These are phyloP conservation scores for Aspergillus sp. DNA, from an alignment of 2,329 filamentous ascomycete species.

Conservation along the genomic window DNA sequence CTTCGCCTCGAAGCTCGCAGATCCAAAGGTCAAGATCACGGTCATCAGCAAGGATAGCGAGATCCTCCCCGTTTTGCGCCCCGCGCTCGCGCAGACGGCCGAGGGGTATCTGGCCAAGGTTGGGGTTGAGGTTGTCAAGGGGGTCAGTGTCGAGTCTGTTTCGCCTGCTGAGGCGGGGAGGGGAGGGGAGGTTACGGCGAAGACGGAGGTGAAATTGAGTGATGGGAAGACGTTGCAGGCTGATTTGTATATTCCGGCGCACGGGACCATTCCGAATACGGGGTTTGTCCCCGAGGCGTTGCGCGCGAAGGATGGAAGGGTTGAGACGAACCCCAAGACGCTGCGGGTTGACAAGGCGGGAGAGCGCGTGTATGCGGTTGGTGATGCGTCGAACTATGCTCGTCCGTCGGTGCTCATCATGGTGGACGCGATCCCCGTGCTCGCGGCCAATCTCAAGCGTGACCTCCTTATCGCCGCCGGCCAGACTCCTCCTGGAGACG, in stretches of 20 bases:
- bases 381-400: constrained; percentile 49
- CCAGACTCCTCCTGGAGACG: constrained; percentile 22
- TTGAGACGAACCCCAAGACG: constrained; percentile 44
- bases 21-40: constrained; percentile 50
- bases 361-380: constrained; percentile 52
- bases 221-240: constrained; percentile 46
- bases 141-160: constrained; percentile 43
- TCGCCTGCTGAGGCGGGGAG: constrained; percentile 35
- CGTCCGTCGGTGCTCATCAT: constrained; percentile 51
- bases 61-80: constrained; percentile 49
- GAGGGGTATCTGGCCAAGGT: constrained; percentile 50
- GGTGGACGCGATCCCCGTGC: constrained; percentile 46
- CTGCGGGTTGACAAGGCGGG: constrained; percentile 45
- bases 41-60: constrained; percentile 46
- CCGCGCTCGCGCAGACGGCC: constrained; percentile 45
- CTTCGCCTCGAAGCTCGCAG: constrained; percentile 32
- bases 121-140: constrained; percentile 54
- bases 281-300: constrained; percentile 41
- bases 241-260: constrained; percentile 56
- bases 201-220: constrained; percentile 44
- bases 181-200: constrained; percentile 26
- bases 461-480: constrained; percentile 48
- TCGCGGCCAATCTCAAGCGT: constrained; percentile 55
- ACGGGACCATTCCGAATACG: constrained; percentile 50
- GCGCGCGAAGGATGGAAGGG: constrained; percentile 41